Evolutionary conservation across 306 rosid genomes (phyloP).

Genomic region (Castanea crenata): DNA sequence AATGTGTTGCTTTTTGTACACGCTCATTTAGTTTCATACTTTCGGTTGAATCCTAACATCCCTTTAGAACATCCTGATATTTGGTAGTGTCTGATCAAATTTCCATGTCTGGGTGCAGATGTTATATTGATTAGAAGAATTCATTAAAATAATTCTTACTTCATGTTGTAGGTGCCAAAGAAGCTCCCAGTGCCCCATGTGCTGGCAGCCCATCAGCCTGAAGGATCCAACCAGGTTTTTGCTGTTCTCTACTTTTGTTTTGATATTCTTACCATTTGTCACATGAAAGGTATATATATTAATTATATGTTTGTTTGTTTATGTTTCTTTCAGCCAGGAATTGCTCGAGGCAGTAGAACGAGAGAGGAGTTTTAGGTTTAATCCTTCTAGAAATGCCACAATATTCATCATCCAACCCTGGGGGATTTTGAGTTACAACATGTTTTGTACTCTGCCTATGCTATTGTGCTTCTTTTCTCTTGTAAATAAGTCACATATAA

Average conservation of each 20-base stretch:
- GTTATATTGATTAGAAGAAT: constrained; percentile 12
- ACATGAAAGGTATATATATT: constrained; percentile 3
- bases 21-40: neutral
- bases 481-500: neutral
- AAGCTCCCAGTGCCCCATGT: constrained; percentile 99
- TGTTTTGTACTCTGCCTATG: constrained; percentile 53
- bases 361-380: constrained; percentile 76
- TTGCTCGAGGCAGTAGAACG: constrained; percentile 84
- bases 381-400: constrained; percentile 75
- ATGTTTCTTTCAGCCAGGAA: constrained; percentile 66
- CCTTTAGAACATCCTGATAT: constrained; percentile 1
- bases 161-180: constrained; percentile 82
- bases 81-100: neutral
- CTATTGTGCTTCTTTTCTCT: constrained; percentile 21
- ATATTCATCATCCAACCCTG: constrained; percentile 95
- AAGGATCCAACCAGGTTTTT: constrained; percentile 89
- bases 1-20: neutral
- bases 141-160: constrained; percentile 7
- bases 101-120: neutral
- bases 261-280: constrained; percentile 5
- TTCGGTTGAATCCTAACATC: neutral
- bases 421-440: constrained; percentile 95
- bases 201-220: constrained; percentile 92
- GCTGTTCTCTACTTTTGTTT: neutral
- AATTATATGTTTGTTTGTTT: constrained; percentile 6